Percentiles rank a stretch among this genome's conserved stretches.
Conservation (phyloP, 2,329 filamentous ascomycete species). For the Verruconis gallopava region DNA sequence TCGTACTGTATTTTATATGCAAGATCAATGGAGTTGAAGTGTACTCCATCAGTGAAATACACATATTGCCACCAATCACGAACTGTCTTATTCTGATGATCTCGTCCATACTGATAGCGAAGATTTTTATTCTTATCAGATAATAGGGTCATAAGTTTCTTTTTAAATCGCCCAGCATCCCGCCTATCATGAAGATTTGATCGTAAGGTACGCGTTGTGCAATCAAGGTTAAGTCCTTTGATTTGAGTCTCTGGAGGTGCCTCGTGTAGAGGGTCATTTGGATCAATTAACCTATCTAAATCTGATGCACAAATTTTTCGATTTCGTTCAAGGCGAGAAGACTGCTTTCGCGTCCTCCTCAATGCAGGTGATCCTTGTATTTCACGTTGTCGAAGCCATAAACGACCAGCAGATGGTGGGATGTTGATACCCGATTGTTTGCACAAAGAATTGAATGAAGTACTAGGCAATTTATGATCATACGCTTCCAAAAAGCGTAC, state of each 20-base stretch:
- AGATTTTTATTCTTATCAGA: neutral
- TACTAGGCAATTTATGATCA: neutral
- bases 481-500: neutral
- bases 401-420: neutral
- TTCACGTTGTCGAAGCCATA: neutral
- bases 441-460: neutral
- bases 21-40: neutral
- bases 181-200: neutral
- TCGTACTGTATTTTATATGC: neutral
- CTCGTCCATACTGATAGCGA: neutral
- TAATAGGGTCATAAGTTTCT: neutral
- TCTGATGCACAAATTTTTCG: neutral
- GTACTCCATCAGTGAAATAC: neutral
- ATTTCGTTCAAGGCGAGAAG: neutral
- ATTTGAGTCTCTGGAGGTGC: neutral
- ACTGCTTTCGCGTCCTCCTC: neutral
- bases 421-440: neutral
- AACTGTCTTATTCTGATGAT: neutral
- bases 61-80: neutral
- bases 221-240: neutral
- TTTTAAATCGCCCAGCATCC: neutral
- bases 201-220: neutral
- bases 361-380: neutral
- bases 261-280: neutral
- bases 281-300: neutral